Evolutionary conservation across 2,329 filamentous ascomycete species (phyloP), one percentile per base, ranked within the genome.

Genomic region (Fonsecaea pedrosoi): DNA sequence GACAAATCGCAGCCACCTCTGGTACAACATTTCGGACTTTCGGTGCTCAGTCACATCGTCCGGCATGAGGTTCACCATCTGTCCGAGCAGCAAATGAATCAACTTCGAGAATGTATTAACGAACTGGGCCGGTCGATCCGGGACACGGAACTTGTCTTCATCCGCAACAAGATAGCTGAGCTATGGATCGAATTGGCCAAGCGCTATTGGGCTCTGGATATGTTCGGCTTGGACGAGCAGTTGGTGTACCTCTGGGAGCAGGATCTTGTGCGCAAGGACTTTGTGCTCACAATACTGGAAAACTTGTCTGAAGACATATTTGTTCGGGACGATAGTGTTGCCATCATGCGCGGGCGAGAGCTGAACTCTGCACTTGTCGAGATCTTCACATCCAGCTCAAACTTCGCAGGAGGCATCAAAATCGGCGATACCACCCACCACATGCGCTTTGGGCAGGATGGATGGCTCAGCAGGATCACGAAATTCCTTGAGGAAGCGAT

Each of bases 101-200:
- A 87, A 60, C 80, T 99, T 63, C 87, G 92, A 58, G 84, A 84
- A 66, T 95, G 94, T 86, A 87, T 97, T 53, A 80, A 97, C 64
- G 85, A 90, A 76, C 88, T 99, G 12, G 91, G 92, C 12, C 87
- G 90, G 74, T 85, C 86, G 68, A 83, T 96, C 53, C 84, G 87
- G 4, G 85, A 85, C 54, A 85, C 88, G 21, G 94, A 98, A 76
- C 92, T 92, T 2, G 78, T 86, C 37, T 99, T 94, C 77, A 82
- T 97, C 71, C 87, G 94, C 73, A 98, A 96, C 83, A 99, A 99
- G 81, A 90, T 95, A 38, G 92, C 92, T 34, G 91, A 96, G 79
- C 82, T 99, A 69, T 99, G 95, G 95, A 92, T 94, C 7, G 95
- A 98, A 78, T 84, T 97, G 61, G 93, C 94, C 48, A 98, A 98